Evolutionary conservation across 306 rosid species (phyloP), one percentile per base, ranked within the genome.

Genomic region (Rubus idaeus): DNA sequence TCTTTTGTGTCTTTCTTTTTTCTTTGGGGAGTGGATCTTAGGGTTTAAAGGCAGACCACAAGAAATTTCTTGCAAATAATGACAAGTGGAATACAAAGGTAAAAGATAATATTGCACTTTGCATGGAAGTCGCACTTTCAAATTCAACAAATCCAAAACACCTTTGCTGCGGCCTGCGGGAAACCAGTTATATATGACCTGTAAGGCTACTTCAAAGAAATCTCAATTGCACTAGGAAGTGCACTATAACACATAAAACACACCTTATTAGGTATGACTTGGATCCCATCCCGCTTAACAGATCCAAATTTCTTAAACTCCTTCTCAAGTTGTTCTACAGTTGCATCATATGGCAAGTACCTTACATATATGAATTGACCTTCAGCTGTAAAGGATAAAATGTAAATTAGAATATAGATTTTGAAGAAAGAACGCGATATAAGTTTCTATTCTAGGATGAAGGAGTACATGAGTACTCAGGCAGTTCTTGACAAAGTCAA

Each of bases 71-170:
- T 49, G 74, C 4, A 58, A 55, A n/a, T 57, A 26, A 20, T 9
- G 45, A 75, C 18, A 60, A 74, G 17, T 4, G 5, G 53, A 49
- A 49, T 10, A 40, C 20, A 62, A 79, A 71, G 53, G 52, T 51
- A 78, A 69, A 50, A 71, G 49, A 87, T 85, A 68, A 74, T 87
- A 92, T 88, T 49, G 97, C 96, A 70, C 83, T 86, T 4, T 88
- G 91, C 93, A 90, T 77, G 67, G 97, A 90, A 83, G 79, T 87
- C 81, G 74, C 47, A 58, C 79, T 86, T 83, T 94, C 95, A 83
- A 90, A 94, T 85, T 94, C 98, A 71, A 94, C 96, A 73, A 94
- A 94, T 78, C 98, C 97, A 75, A 90, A 94, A 86, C 95, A 91
- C 21, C 98, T 96, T 68, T 89, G 93, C 92, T 85, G 96, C 84